These are phyloP conservation scores for Ormosia emarginata DNA, from an alignment of 306 rosid species.

Conservation along the genomic window DNA sequence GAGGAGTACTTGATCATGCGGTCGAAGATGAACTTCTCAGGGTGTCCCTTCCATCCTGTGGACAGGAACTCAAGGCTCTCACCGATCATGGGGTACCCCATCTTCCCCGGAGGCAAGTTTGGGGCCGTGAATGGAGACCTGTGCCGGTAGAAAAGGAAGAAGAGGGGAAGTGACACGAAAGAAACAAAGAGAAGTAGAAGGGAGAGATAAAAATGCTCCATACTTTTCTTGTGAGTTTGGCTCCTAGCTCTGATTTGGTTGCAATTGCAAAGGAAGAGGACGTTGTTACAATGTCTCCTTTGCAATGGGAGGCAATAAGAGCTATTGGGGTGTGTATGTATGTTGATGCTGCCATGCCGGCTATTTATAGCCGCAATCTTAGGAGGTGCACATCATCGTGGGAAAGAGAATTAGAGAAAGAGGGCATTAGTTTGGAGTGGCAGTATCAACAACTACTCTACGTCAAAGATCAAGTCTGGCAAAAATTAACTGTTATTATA, in stretches of 20 bases:
- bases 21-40: conserved; percentile 90
- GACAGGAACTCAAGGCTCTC: conserved; percentile 72
- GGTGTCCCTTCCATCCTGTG: conserved; percentile 74
- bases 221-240: conserved; percentile 1
- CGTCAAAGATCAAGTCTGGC: no score
- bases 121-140: conserved; percentile 26
- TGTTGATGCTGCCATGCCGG: background rate
- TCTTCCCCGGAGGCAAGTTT: conserved; percentile 68
- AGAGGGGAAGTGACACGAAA: conserved; percentile 35
- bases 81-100: conserved; percentile 73
- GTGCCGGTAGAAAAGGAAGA: conserved; percentile 59
- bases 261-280: no score
- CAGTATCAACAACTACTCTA: no score
- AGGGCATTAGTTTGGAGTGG: no score
- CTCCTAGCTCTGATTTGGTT: no score
- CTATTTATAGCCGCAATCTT: background rate
- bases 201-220: conserved; percentile 60
- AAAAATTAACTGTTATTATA: no score
- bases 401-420: background rate
- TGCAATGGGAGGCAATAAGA: no score
- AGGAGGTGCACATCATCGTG: background rate
- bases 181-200: conserved; percentile 54
- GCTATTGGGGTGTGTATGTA: background rate
- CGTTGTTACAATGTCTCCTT: no score
- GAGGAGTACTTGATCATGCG: conserved; percentile 56